Conservation (phyloP, 352 stramenopile genomes). For the Pythium pyrilobum region DNA sequence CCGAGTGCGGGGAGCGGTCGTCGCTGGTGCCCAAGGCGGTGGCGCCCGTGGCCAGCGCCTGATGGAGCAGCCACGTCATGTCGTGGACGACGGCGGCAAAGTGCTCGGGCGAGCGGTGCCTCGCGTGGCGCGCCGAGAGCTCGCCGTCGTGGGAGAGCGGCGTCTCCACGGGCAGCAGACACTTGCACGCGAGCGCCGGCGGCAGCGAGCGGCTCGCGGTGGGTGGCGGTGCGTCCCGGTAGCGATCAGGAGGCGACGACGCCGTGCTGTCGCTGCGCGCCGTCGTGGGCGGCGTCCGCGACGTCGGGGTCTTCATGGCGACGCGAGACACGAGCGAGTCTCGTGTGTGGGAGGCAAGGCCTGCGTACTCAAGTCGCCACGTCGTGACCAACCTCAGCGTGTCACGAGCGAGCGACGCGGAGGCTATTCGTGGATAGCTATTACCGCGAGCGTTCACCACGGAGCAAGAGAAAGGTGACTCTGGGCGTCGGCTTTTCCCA, state of each 20-base stretch:
- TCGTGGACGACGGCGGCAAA: constrained; percentile 24
- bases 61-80: constrained; percentile 28
- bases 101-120: constrained; percentile 12
- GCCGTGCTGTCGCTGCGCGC: not conserved
- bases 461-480: too few relatives aligned
- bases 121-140: constrained; percentile 22
- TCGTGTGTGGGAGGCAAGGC: too few relatives aligned
- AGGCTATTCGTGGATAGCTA: too few relatives aligned
- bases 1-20: not conserved
- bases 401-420: too few relatives aligned
- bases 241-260: not conserved
- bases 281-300: not conserved
- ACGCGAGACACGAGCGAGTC: too few relatives aligned
- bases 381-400: too few relatives aligned
- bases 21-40: too few relatives aligned
- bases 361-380: too few relatives aligned
- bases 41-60: constrained; percentile 11
- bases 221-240: not conserved
- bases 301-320: too few relatives aligned
- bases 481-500: too few relatives aligned
- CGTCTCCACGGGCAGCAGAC: constrained; percentile 14
- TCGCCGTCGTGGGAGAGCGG: constrained; percentile 19
- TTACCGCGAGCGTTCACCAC: too few relatives aligned
- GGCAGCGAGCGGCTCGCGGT: not conserved
- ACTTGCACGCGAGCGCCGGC: not conserved